Evolutionary conservation across 2,329 filamentous ascomycete genomes (phyloP).

Genomic region (Alternaria ventricosa): DNA sequence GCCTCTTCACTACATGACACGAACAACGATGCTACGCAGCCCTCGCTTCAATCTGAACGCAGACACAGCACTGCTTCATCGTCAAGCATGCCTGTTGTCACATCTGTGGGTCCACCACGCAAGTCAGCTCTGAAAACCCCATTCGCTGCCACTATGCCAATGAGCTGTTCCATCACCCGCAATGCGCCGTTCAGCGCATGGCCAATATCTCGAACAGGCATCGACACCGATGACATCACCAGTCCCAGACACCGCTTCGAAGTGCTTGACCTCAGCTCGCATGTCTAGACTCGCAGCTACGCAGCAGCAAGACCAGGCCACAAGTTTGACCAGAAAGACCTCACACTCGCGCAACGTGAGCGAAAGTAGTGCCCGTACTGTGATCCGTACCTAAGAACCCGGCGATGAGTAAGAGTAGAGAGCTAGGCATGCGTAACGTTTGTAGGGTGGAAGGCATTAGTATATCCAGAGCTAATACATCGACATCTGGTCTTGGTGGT

Average conservation of each 20-base stretch:
- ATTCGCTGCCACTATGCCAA: constrained; percentile 21
- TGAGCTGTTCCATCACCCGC: constrained; percentile 33
- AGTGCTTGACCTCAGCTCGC: background rate
- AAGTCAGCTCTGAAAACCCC: constrained; percentile 36
- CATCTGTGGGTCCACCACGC: constrained; percentile 39
- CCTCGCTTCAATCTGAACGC: constrained; percentile 17
- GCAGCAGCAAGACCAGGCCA: background rate
- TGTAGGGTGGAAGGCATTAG: background rate
- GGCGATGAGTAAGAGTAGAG: background rate
- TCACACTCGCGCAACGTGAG: background rate
- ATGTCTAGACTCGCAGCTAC: background rate
- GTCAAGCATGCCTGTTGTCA: constrained; percentile 36
- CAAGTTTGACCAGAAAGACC: background rate
- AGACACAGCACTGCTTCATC: constrained; percentile 27
- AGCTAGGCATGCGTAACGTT: background rate
- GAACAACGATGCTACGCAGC: constrained; percentile 2
- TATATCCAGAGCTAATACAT: background rate
- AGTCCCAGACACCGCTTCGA: constrained; percentile 5
- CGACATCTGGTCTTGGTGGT: background rate
- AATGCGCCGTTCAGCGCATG: constrained; percentile 22
- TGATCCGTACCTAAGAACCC: background rate
- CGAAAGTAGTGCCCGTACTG: background rate
- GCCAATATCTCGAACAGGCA: constrained; percentile 26
- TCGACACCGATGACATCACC: constrained; percentile 33
- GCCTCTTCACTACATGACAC: constrained; percentile 1